Evolutionary conservation across 805 yeast species (phyloP), one percentile per base, ranked within the genome.

Genomic region (Hanseniaspora vineae): DNA sequence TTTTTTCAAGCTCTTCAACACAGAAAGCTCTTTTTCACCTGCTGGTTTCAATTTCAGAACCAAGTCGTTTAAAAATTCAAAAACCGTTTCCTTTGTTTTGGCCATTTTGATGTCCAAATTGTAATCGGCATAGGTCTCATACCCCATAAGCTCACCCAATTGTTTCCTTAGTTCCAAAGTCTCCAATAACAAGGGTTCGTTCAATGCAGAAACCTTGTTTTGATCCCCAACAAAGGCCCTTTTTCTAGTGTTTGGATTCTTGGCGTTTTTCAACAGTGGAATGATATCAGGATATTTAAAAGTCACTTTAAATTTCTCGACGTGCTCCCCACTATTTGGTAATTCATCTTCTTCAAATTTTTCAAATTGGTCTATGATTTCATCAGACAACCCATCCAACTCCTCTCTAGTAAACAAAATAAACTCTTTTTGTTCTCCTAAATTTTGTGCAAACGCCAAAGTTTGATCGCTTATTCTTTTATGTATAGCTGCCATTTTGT

Each of bases 61-160:
- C 57, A 86, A 70, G 58, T 84, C 89, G 23, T 68, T 58, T 54
- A 86, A 71, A 57, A 86, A 86, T 35, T 64, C 58, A 55, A 73
- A 58, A 18, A 84, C 95, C 20, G 67, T 75, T 43, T 70, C 68
- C 40, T 81, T 76, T 29, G 68, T 71, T 58, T 85, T 82, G 40
- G 95, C 95, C 89, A 86, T 81, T 60, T 87, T 75, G 47, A 78
- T 81, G 52, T 85, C 90, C 53, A 86, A 69, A 33, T 79, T 75
- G 58, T 74, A 84, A 47, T 80, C 82, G 1, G 92, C 78, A 62
- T 75, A 86, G 48, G 76, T 76, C 9, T 72, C 62, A 63, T 81
- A 86, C 18, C 88, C 92, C 56, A 85, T 67, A 8, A 75, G 50
- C 42, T 72, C 58, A 1, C 94, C 87, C 48, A 81, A 64, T 55